Base-by-base conservation (phyloP, 768 basidiomycete genomes). In the Suillus spraguei region DNA sequence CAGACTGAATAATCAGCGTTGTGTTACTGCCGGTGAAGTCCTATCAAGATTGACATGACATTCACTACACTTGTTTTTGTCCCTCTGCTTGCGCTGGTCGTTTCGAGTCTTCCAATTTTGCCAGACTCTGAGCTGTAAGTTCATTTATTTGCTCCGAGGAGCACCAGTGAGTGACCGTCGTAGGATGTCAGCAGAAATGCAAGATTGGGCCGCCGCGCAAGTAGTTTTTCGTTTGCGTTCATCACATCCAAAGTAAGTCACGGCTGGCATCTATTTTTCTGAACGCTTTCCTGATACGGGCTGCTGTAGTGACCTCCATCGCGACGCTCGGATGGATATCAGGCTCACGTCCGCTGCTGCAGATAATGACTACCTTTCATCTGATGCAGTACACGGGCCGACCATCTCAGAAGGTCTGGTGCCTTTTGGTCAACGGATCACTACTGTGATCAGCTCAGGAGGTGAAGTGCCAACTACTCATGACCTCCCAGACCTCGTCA, bases 1-100 rank as follows among this genome's bases (percentile, higher is more conserved):
- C 49, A 52, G 28, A 20, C 8, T 28, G 24, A 33, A 35, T 35
- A 33, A 11, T 32, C 33, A 35, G 7, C 52, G 11, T n/a, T 53
- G 20, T 53, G 52, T 52, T 17, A 52, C 20, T 20, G 28, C 17
- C 4, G 17, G 50, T n/a, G 10, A 52, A 32, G 9, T 52, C 49
- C 24, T 22, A 28, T 49, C 49, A 28, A 50, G 49, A 2, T 53
- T 35, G 41, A 24, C 50, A 82, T 82, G 80, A 72, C 77, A 28
- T 70, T 79, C 28, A 71, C 72, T 62, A 67, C 81, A 42, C 70
- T 82, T 59, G 77, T 73, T 54, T 80, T 74, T 20, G 68, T 79
- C 60, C 75, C 76, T 56, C 72, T 82, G 38, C 71, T 80, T 63
- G 80, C 76, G 74, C 77, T 83, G 73, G 78, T 79, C 73, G 81